Conservation (phyloP, 306 rosid species). For the Cucurbita moschata region DNA sequence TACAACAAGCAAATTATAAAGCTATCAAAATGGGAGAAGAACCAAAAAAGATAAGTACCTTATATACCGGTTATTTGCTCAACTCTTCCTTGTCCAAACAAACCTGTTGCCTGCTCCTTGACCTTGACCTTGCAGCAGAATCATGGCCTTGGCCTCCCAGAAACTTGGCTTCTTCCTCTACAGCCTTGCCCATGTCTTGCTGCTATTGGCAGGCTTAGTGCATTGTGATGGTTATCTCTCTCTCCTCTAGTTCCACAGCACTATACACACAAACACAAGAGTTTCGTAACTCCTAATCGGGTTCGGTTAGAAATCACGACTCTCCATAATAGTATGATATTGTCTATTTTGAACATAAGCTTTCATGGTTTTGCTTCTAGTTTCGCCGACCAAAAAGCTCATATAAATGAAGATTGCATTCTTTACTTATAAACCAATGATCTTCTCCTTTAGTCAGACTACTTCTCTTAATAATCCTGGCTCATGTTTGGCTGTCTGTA, state of each 20-base stretch:
- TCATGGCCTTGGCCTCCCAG: conserved; percentile 12
- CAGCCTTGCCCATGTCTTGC: conserved; percentile 11
- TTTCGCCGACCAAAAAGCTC: too few species aligned
- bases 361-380: too few species aligned
- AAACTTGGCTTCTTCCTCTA: conserved; percentile 11
- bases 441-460: too few species aligned
- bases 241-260: neutral
- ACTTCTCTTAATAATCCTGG: neutral
- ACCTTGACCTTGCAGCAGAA: neutral
- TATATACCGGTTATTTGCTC: neutral
- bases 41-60: neutral
- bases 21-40: neutral
- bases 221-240: conserved; percentile 4
- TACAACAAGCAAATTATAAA: neutral
- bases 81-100: neutral
- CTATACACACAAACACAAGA: neutral
- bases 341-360: too few species aligned
- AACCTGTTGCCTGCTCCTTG: neutral
- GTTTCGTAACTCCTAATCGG: neutral
- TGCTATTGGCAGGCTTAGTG: conserved; percentile 12
- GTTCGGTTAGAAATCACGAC: neutral
- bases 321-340: too few species aligned
- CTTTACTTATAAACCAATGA: too few species aligned
- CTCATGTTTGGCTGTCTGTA: neutral
- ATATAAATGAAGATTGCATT: too few species aligned